Evolutionary conservation across 805 yeast genomes (phyloP).

Genomic region (Isabelozyma pseudorhagii): DNA sequence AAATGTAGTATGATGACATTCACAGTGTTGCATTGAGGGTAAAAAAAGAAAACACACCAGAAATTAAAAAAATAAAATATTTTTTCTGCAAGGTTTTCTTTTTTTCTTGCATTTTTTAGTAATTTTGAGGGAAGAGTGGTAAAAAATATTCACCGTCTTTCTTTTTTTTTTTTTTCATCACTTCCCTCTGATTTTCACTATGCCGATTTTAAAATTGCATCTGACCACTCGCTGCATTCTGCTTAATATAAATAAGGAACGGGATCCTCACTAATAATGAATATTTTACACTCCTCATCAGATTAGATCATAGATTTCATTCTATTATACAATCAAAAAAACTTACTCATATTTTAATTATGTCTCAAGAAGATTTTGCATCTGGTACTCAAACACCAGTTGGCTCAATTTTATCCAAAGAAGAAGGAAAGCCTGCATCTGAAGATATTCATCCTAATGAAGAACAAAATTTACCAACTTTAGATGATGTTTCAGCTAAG

Average conservation of each 20-base stretch:
- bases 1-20: neutral
- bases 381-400: slow-evolving; percentile 35
- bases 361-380: slow-evolving; percentile 22
- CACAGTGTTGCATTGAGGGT: neutral
- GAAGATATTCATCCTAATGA: neutral
- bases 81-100: neutral
- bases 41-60: neutral
- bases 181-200: neutral
- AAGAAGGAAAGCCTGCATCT: slow-evolving; percentile 4
- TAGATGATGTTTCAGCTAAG: slow-evolving; percentile 21
- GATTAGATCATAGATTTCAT: neutral
- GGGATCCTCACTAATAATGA: neutral
- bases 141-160: neutral
- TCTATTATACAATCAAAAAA: slow-evolving; percentile 1
- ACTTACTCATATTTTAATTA: slow-evolving; percentile 3
- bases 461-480: slow-evolving; percentile 2
- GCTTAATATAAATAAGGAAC: neutral
- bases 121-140: neutral
- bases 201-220: neutral
- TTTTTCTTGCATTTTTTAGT: neutral
- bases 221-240: neutral
- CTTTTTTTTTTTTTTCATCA: neutral
- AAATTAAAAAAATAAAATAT: no score
- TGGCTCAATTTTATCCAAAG: slow-evolving; percentile 21
- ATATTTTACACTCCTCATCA: neutral